These are phyloP conservation scores for Plectranthus barbatus DNA, from an alignment of 257 asterid species.

Conservation along the genomic window DNA sequence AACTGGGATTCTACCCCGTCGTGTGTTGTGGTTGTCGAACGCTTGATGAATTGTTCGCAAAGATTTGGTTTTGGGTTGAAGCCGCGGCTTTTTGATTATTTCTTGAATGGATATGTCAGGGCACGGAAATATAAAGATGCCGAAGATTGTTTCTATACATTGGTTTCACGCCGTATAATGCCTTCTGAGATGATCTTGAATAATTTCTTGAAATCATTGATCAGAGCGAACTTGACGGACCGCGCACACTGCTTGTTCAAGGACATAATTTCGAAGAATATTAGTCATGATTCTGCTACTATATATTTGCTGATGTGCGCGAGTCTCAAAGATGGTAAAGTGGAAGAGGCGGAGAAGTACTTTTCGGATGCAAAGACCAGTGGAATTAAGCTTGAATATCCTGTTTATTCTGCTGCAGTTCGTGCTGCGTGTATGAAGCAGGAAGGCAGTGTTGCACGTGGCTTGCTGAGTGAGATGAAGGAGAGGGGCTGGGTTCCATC, in stretches of 20 bases:
- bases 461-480: constrained; percentile 68
- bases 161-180: constrained; percentile 33
- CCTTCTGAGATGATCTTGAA: constrained; percentile 31
- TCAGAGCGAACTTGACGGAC: constrained; percentile 33
- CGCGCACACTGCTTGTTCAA: constrained; percentile 39
- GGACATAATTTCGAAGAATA: constrained; percentile 28
- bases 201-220: constrained; percentile 36
- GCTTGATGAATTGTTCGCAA: constrained; percentile 33
- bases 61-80: constrained; percentile 39
- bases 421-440: constrained; percentile 46
- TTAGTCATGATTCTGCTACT: constrained; percentile 38
- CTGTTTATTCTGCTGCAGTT: constrained; percentile 42
- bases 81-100: constrained; percentile 35
- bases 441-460: constrained; percentile 28
- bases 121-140: constrained; percentile 52
- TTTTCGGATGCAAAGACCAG: constrained; percentile 45
- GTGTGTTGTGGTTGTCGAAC: constrained; percentile 32
- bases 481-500: constrained; percentile 60
- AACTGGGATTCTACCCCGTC: constrained; percentile 38
- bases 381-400: constrained; percentile 41
- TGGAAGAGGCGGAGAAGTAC: constrained; percentile 44
- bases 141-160: constrained; percentile 38
- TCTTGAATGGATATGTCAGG: constrained; percentile 48
- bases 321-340: constrained; percentile 42
- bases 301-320: constrained; percentile 61